These are phyloP conservation scores for Diaporthe destruens DNA, from an alignment of 2,329 filamentous ascomycete species.

Conservation along the genomic window DNA sequence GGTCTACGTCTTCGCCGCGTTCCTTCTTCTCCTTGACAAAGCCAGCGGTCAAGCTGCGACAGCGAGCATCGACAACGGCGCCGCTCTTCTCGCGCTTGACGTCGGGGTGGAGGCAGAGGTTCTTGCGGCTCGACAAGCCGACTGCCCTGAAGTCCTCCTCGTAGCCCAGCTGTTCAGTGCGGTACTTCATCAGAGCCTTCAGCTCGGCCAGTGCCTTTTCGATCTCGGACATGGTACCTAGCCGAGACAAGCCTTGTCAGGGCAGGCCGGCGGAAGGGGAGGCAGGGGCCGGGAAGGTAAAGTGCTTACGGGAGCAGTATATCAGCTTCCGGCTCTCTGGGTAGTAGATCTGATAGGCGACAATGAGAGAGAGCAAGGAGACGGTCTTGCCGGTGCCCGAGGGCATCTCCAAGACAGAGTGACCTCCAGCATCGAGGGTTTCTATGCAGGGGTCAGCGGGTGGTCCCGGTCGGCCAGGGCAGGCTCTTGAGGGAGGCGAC, in stretches of 20 bases:
- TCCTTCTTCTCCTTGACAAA: constrained; percentile 99
- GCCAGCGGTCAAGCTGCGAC: constrained; percentile 92
- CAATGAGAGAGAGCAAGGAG: constrained; percentile 91
- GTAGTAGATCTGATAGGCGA: constrained; percentile 95
- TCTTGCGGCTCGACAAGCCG: constrained; percentile 95
- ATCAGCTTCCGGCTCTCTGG: constrained; percentile 96
- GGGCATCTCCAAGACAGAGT: constrained; percentile 98
- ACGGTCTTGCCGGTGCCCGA: constrained; percentile 98
- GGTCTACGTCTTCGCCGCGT: constrained; percentile 90
- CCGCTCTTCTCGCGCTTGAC: constrained; percentile 98
- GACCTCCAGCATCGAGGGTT: constrained; percentile 92
- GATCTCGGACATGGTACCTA: constrained; percentile 97
- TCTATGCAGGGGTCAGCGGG: constrained; percentile 51
- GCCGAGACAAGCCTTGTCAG: not conserved
- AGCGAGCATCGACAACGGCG: constrained; percentile 92
- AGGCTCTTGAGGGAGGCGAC: not conserved
- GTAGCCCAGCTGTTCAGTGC: constrained; percentile 86
- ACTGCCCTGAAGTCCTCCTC: constrained; percentile 94
- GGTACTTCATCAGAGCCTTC: constrained; percentile 94
- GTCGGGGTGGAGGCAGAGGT: constrained; percentile 93
- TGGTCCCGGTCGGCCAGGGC: constrained; percentile 13
- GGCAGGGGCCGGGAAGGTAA: not conserved
- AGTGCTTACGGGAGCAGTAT: constrained; percentile 85
- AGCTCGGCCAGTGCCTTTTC: constrained; percentile 96
- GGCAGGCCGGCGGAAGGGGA: not conserved